Evolutionary conservation across 1,284 basidiomycete genomes (phyloP), one percentile per base, ranked within the genome.

Genomic region (Trametes pubescens): DNA sequence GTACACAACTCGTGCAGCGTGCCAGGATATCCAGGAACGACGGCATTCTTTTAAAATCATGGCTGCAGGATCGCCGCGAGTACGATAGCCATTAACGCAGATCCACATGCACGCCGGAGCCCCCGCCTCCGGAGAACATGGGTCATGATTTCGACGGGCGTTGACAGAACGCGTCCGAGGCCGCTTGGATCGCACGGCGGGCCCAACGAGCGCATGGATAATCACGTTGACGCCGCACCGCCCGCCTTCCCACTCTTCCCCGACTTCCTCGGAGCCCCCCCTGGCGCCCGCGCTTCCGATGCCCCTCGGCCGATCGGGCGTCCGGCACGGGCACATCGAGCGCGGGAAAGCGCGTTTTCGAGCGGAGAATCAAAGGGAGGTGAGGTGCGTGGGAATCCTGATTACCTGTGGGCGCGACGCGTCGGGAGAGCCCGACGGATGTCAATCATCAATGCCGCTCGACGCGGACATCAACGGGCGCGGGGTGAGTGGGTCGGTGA

Each of bases 201-300:
- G n/a, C n/a, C n/a, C 29, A 16, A 11, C 10, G 14, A 7, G 47
- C 16, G 26, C 26, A 38, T 22, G 37, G 7, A 18, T 35, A 54
- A 55, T 55, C 46, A 55, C 59, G 38, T 55, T 51, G 57, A 52
- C 57, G 57, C 46, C 59, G 46, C 44, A 49, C 44, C 59, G 59
- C 59, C 48, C 18, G 11, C 26, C 29, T 35, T 3, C 21, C 44
- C 22, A 7, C 11, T n/a, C 51, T 53, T 51, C 26, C 52, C 59
- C 59, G 59, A 61, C 59, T 61, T 61, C 59, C 21, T 61, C 59
- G 59, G 59, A 61, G 59, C 47, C 43, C 29, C 26, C 21, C 18
- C 4, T n/a, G 51, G n/a, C 29, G 56, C 46, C n/a, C 35, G 46
- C 43, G 43, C 56, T 24, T 18, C 37, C 57, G 57, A 44, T 40